These are phyloP conservation scores for Chimonanthus praecox DNA, from an alignment of 164 flowering plant genomes.

Conservation along the genomic window DNA sequence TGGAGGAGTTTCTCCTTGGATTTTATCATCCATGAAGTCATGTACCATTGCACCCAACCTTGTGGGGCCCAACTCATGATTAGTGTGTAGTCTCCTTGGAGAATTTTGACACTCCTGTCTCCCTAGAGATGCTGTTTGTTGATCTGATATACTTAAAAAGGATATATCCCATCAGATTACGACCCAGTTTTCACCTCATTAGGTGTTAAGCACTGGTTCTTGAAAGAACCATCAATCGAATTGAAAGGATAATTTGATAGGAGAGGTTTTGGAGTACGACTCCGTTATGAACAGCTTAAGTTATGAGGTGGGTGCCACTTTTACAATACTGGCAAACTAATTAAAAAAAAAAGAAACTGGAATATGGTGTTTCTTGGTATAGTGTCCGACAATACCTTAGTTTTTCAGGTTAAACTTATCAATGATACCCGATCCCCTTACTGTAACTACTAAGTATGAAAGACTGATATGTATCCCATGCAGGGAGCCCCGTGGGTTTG, in stretches of 20 bases:
- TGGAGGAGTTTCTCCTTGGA: no score
- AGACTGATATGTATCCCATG: conserved; percentile 9
- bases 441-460: background rate
- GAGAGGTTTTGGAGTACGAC: background rate
- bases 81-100: no score
- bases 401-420: background rate
- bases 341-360: no score
- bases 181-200: background rate
- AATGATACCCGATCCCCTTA: background rate
- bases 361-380: no score
- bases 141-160: no score
- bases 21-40: no score
- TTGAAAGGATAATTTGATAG: background rate
- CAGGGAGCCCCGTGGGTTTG: conserved; percentile 90
- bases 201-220: background rate
- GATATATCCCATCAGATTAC: background rate
- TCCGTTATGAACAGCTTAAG: background rate
- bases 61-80: no score
- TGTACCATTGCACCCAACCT: no score
- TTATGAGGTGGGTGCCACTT: background rate
- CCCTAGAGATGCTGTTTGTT: no score
- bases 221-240: background rate
- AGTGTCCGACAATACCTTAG: background rate
- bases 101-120: no score
- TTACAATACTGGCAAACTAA: background rate